Evolutionary conservation across 2,329 filamentous ascomycete genomes (phyloP), one percentile per base, ranked within the genome.

Genomic region (Cyphellophora attinorum): DNA sequence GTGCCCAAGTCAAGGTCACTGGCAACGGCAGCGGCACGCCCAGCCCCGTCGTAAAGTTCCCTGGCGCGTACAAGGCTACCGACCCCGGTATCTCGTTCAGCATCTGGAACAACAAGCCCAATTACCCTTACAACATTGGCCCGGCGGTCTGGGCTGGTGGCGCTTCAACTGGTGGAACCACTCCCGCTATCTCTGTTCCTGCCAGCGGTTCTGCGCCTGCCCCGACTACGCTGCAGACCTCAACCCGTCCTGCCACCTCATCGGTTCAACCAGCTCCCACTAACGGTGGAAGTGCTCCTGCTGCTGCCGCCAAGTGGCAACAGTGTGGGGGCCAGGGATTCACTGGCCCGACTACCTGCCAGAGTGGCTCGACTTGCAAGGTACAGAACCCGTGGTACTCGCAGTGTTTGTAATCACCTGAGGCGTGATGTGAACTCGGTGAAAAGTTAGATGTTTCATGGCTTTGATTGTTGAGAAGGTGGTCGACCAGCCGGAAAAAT

Each of bases 261-360:
- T 14, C 41, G 15, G 35, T 39, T 3, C 31, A 33, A 11, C 38
- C 36, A 2, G n/a, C 11, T 28, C 19, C 32, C 11, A 5, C 32
- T 21, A 15, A 32, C n/a, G 17, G 16, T 25, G 31, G 18, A n/a
- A n/a, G n/a, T n/a, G n/a, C n/a, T 15, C 5, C 18, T 16, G 34
- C 25, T 10, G 13, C 35, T 5, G 34, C 38, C 25, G 33, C 37
- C 5, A 2, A 33, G 23, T 67, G 56, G 39, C 57, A 54, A 3
- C 64, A 66, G 51, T 68, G 65, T 45, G 66, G 65, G 46, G 66
- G 65, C 12, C 49, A 50, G 8, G 56, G 53, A 33, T 67, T 50
- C 46, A 58, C 48, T 2, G 66, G 65, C 12, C 31, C 59, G 4
- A 62, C 55, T 4, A 34, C 41, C 10, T 69, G 65, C 34, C 57